Evolutionary conservation across 1,284 basidiomycete genomes (phyloP), one percentile per base, ranked within the genome.

Genomic region (Anthracocystis setariae): DNA sequence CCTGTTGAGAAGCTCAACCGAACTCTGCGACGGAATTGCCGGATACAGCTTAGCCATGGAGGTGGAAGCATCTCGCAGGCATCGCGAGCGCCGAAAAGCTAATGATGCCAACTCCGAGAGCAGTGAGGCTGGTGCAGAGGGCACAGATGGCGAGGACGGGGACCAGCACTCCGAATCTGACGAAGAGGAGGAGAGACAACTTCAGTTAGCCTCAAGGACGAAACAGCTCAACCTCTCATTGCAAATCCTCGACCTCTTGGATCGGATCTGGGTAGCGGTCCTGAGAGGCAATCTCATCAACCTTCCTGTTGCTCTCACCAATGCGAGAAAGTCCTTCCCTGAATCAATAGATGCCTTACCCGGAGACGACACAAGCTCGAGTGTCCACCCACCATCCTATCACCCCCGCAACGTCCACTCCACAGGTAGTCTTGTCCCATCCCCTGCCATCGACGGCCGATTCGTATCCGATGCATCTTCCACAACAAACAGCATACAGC

Each of bases 181-280:
- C 50, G 50, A 59, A 33, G 58, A 66, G 48, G 47, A 66, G 15
- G 47, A 67, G 15, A 58, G 42, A 15, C 57, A 52, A 33, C 44
- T 54, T 39, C 52, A 54, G 10, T 50, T 40, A 12, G 45, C 47
- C 2, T 56, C 51, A 7, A 35, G 63, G 10, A 52, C 66, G 5
- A 52, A 51, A 12, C 68, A 74, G 61, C 72, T 79, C 48, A 66
- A 59, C 17, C 44, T 64, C 2, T 67, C 68, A 1, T 50, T 79
- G 3, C 68, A 69, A 45, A 71, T 64, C 2, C 32, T 72, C 21
- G 76, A 76, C 23, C 45, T 80, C n/a, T 47, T 80, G 18, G 78
- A 80, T 44, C 66, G 73, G 20, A 52, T 76, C 38, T 80, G 78
- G 78, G 59, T 61, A 3, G 70, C 75, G 12, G 64, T 79, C 20